These are phyloP conservation scores for Fusarium sp. DNA, from an alignment of 2,329 filamentous ascomycete species.

Conservation along the genomic window DNA sequence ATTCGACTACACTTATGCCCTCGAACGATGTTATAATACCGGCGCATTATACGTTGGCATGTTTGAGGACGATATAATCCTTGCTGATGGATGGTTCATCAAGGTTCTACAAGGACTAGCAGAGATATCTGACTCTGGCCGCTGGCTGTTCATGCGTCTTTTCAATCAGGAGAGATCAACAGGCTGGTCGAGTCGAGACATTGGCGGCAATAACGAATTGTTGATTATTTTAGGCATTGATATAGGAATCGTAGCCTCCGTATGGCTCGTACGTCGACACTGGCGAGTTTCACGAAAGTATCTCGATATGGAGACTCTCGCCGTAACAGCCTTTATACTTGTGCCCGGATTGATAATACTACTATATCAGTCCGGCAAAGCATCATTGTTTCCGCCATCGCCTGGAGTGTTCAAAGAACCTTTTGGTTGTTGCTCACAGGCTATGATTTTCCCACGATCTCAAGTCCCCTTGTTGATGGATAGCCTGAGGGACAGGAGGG, in stretches of 20 bases:
- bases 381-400: slow-evolving; percentile 4
- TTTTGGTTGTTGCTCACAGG: slow-evolving; percentile 26
- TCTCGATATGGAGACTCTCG: background rate
- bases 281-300: slow-evolving; percentile 4
- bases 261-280: background rate
- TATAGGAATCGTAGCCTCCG: background rate
- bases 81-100: slow-evolving; percentile 15
- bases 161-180: slow-evolving; percentile 25
- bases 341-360: slow-evolving; percentile 18
- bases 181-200: slow-evolving; percentile 14
- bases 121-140: background rate
- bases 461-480: slow-evolving; percentile 3
- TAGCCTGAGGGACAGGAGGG: background rate
- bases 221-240: slow-evolving; percentile 13
- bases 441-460: slow-evolving; percentile 12
- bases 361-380: slow-evolving; percentile 21
- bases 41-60: slow-evolving; percentile 16
- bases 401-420: slow-evolving; percentile 21
- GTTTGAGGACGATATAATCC: slow-evolving; percentile 22
- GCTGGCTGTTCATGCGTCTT: slow-evolving; percentile 24
- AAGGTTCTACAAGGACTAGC: background rate
- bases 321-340: slow-evolving; percentile 1
- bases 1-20: slow-evolving; percentile 5
- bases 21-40: slow-evolving; percentile 8
- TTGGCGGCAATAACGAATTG: slow-evolving; percentile 14